phyloP scores from a whole-genome alignment of 2,329 filamentous ascomycete species.

The Penicillium thymicola region DNA sequence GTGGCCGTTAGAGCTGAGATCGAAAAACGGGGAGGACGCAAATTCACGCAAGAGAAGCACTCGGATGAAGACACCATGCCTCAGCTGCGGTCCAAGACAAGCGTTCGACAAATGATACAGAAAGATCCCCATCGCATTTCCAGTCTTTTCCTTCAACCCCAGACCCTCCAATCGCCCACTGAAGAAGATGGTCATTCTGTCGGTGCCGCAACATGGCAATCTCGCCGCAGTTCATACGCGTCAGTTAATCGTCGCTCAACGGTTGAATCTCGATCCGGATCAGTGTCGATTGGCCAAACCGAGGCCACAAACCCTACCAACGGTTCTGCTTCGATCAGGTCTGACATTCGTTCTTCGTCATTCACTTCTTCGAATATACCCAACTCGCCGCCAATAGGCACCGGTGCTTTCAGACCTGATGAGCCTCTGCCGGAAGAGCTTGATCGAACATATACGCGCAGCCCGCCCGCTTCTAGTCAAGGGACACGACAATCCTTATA shows the following conservation, averaged over 20 bases:
- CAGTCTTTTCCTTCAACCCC: slow-evolving; percentile 29
- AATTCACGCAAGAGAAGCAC: slow-evolving; percentile 40
- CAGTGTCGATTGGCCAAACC: slow-evolving; percentile 28
- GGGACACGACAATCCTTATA: slow-evolving; percentile 29
- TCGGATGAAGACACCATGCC: slow-evolving; percentile 29
- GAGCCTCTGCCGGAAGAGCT: slow-evolving; percentile 13
- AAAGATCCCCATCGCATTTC: slow-evolving; percentile 36
- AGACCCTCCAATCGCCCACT: slow-evolving; percentile 21
- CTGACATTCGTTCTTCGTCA: slow-evolving; percentile 18
- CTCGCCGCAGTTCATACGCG: slow-evolving; percentile 28
- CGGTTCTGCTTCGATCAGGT: slow-evolving; percentile 3
- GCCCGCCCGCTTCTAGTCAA: slow-evolving; percentile 23
- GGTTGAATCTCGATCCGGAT: slow-evolving; percentile 30
- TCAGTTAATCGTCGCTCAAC: slow-evolving; percentile 31
- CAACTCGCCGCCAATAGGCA: slow-evolving; percentile 15
- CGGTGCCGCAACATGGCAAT: slow-evolving; percentile 23
- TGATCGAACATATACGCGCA: slow-evolving; percentile 13
- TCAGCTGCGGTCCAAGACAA: slow-evolving; percentile 28
- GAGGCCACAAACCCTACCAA: slow-evolving; percentile 20
- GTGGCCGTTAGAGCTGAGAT: slow-evolving; percentile 46
- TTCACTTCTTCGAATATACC: slow-evolving; percentile 15
- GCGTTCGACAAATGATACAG: slow-evolving; percentile 33
- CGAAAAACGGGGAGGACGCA: slow-evolving; percentile 45
- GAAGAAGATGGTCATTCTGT: slow-evolving; percentile 23
- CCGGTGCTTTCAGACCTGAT: slow-evolving; percentile 12